Conservation (phyloP, 1,284 basidiomycete genomes). For the Boletus semigastroideus region DNA sequence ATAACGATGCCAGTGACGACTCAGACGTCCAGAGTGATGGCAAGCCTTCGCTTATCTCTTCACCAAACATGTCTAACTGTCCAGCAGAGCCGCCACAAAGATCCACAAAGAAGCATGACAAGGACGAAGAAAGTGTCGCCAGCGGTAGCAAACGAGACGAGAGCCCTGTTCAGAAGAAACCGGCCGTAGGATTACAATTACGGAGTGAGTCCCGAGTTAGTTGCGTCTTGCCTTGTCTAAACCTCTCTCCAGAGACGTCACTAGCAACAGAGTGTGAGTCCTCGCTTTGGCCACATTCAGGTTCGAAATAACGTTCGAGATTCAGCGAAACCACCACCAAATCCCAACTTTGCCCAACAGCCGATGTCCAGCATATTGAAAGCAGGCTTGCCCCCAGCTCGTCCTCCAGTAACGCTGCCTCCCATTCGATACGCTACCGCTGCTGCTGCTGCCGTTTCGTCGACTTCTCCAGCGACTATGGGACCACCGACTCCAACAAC, state of each 20-base stretch:
- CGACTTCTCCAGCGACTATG: constrained; percentile 23
- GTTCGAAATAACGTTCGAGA: constrained; percentile 18
- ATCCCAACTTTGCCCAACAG: constrained; percentile 76
- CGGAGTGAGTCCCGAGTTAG: constrained; percentile 53
- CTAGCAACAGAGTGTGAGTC: constrained; percentile 46
- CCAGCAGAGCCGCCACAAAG: constrained; percentile 59
- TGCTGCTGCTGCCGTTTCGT: constrained; percentile 79
- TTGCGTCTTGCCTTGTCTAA: constrained; percentile 2
- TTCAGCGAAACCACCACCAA: constrained; percentile 73
- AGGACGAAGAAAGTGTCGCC: constrained; percentile 72
- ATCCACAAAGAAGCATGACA: constrained; percentile 74
- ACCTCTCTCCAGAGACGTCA: constrained; percentile 41
- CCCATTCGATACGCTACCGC: constrained; percentile 91
- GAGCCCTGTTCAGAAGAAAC: constrained; percentile 79
- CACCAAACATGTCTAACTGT: constrained; percentile 2
- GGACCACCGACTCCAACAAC: constrained; percentile 39
- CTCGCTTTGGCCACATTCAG: constrained; percentile 25
- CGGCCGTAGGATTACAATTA: constrained; percentile 54
- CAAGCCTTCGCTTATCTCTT: constrained; percentile 25
- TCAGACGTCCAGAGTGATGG: constrained; percentile 77
- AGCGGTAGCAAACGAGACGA: constrained; percentile 68
- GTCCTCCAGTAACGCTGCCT: constrained; percentile 60
- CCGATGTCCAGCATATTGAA: constrained; percentile 83
- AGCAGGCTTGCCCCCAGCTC: constrained; percentile 55
- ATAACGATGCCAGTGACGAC: constrained; percentile 70